A percentile compares a stretch with the other conserved stretches of the same genome.
Evolutionary conservation across 345 rosid genomes (phyloP).

Genomic region (Passiflora organensis): DNA sequence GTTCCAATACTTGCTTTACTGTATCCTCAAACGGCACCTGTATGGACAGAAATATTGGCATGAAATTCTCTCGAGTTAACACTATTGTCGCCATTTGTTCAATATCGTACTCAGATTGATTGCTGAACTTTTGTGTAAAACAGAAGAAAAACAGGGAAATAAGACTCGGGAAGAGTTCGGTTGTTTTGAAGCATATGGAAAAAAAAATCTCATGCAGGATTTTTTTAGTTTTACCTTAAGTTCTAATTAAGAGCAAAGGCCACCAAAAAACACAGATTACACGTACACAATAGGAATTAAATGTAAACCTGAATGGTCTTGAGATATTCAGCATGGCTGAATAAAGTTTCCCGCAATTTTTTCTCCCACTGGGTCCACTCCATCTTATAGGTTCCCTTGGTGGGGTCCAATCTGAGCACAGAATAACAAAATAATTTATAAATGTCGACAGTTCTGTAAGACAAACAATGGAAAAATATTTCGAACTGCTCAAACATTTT

Average conservation of each 20-base stretch:
- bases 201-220: not conserved
- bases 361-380: slow-evolving; percentile 93
- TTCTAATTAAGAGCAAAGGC: not conserved
- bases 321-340: slow-evolving; percentile 50
- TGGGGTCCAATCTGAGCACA: slow-evolving; percentile 59
- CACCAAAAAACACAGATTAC: not conserved
- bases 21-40: slow-evolving; percentile 81
- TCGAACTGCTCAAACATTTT: too few relatives aligned
- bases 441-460: too few relatives aligned
- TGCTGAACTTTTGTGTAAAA: too few relatives aligned
- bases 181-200: too few relatives aligned
- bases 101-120: too few relatives aligned
- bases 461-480: too few relatives aligned
- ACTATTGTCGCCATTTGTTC: too few relatives aligned
- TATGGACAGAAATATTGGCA: not conserved
- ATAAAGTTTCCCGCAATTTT: slow-evolving; percentile 46
- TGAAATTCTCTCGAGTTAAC: not conserved
- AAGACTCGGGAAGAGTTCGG: too few relatives aligned
- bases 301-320: slow-evolving; percentile 62
- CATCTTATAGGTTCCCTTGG: slow-evolving; percentile 61
- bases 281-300: not conserved
- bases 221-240: not conserved
- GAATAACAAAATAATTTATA: slow-evolving; percentile 2
- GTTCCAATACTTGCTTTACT: slow-evolving; percentile 64
- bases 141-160: too few relatives aligned